Evolutionary conservation across 1,284 basidiomycete genomes (phyloP).

Genomic region (Apiotrichum porosum): DNA sequence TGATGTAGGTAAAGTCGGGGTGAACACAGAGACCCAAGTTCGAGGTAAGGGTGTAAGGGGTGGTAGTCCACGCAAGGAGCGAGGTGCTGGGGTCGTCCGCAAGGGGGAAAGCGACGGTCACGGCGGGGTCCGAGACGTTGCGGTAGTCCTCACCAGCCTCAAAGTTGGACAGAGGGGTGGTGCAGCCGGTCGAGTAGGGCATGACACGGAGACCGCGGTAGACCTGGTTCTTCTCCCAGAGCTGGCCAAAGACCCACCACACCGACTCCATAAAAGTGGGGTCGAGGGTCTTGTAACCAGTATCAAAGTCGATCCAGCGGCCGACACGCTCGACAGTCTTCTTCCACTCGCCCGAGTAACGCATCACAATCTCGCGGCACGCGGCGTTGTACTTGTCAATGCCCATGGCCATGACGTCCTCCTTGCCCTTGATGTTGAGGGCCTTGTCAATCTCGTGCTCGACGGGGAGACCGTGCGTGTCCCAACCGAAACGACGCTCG

Average conservation of each 20-base stretch:
- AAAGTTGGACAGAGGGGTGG: slow-evolving; percentile 96
- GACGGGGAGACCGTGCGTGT: slow-evolving; percentile 97
- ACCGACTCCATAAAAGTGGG: slow-evolving; percentile 93
- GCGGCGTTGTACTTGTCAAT: slow-evolving; percentile 97
- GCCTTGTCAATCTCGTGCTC: slow-evolving; percentile 99
- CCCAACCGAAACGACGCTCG: slow-evolving; percentile 95
- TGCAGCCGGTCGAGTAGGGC: slow-evolving; percentile 97
- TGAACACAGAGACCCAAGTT: slow-evolving; percentile 95
- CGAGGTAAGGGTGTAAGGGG: slow-evolving; percentile 96
- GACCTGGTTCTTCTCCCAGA: slow-evolving; percentile 89
- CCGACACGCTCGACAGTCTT: slow-evolving; percentile 95
- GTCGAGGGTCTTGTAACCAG: slow-evolving; percentile 98
- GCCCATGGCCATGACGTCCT: slow-evolving; percentile 92
- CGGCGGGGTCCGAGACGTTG: slow-evolving; percentile 92
- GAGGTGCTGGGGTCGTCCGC: slow-evolving; percentile 88
- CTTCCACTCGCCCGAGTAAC: slow-evolving; percentile 92
- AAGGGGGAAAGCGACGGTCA: slow-evolving; percentile 89
- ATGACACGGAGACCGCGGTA: slow-evolving; percentile 93
- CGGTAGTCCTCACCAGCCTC: slow-evolving; percentile 92
- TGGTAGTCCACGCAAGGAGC: slow-evolving; percentile 97
- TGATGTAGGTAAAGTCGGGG: slow-evolving; percentile 93
- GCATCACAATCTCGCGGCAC: slow-evolving; percentile 96
- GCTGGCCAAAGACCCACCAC: slow-evolving; percentile 98
- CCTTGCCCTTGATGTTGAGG: slow-evolving; percentile 84
- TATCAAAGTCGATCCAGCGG: slow-evolving; percentile 99